Conservation (phyloP, 202 grass and related monocot genomes). For the Cymbopogon flexuosus region DNA sequence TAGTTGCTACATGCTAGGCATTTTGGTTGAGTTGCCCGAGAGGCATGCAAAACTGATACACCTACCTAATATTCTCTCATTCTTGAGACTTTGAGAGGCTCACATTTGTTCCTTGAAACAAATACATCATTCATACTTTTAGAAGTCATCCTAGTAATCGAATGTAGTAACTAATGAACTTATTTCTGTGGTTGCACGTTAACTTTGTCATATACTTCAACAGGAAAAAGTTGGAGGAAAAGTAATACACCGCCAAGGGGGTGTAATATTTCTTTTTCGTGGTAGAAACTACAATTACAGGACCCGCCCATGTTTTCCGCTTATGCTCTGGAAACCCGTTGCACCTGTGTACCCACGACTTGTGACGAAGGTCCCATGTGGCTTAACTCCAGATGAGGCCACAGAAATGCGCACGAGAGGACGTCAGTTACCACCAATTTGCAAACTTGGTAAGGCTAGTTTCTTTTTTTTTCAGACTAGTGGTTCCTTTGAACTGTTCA, state of each 20-base stretch:
- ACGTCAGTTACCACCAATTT: constrained; percentile 55
- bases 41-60: background rate
- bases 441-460: constrained; percentile 61
- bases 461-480: background rate
- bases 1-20: background rate
- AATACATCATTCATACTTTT: constrained; percentile 1
- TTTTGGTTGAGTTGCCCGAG: background rate
- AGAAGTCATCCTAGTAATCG: background rate
- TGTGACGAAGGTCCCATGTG: constrained; percentile 61
- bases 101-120: background rate
- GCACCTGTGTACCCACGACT: constrained; percentile 80
- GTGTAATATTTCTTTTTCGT: constrained; percentile 83
- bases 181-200: background rate
- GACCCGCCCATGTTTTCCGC: constrained; percentile 63
- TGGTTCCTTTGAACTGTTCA: background rate
- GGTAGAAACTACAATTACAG: constrained; percentile 89
- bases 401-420: constrained; percentile 54
- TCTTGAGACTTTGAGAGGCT: background rate
- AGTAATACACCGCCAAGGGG: constrained; percentile 72
- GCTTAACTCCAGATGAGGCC: constrained; percentile 71
- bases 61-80: background rate
- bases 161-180: constrained; percentile 2
- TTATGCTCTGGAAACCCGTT: constrained; percentile 90
- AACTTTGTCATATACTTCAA: constrained; percentile 24
- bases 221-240: constrained; percentile 90